Base-by-base conservation (phyloP, 495 filamentous ascomycete genomes). In the Aspergillus sparsus region DNA sequence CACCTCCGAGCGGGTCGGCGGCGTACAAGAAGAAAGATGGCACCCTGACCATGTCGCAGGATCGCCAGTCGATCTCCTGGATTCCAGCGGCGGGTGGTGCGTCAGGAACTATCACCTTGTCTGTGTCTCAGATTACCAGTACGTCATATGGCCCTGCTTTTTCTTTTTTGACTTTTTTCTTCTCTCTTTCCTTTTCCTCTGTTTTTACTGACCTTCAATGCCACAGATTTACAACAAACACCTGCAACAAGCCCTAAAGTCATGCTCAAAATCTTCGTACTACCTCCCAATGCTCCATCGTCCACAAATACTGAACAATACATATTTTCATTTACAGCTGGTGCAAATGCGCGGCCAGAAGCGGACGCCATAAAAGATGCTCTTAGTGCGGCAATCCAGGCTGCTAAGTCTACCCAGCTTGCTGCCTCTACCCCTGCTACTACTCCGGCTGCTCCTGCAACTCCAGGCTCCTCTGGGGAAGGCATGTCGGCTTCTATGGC, bases 21-120 rank as follows among this genome's bases (percentile, higher is more conserved):
- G 80, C 85, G 54, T 97, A 93, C 82, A 98, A 97, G 78, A 98
- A 98, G 81, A 92, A 93, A 77, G 92, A 97, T 80, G 94, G 94
- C 70, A 85, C 82, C 65, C 80, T 98, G 68, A 82, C 82, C 49
- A 77, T 97, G 52, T 81, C 88, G 32, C 77, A 80, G 36, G 89
- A 93, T 75, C 78, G 82, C 58, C 81, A 80, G 62, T 85, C 83
- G 37, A 81, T 98, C 46, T 86, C 84, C 68, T 98, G 93, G 93
- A 90, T 84, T 6, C 89, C 92, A 1, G 68, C 66, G 6, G 72
- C 66, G 3, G 77, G 82, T 15, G 77, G 79, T 60, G 78, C 79
- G 35, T 74, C 81, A 13, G 79, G 74, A 33, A 79, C 82, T 16
- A 72, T 97, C 37, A 87, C 83, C 4, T 83, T 98, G 32, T 64